Conservation (phyloP, 1,139 yeast genomes). For the Kluyveromyces sp. region DNA sequence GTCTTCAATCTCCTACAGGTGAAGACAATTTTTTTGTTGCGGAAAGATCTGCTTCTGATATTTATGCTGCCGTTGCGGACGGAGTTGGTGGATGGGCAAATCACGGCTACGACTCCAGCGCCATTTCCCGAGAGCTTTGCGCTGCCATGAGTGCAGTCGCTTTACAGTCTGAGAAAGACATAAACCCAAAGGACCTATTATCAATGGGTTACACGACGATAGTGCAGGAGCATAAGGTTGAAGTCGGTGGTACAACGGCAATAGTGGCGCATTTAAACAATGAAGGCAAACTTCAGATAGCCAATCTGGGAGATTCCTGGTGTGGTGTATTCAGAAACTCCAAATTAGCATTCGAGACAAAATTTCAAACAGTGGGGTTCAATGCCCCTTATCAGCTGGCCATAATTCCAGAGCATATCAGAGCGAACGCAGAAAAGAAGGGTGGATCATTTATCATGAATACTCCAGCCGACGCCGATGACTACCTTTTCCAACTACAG, state of each 20-base stretch:
- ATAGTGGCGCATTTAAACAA: constrained; percentile 70
- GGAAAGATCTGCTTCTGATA: constrained; percentile 33
- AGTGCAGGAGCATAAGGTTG: constrained; percentile 49
- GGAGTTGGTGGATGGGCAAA: constrained; percentile 99
- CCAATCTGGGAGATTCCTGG: constrained; percentile 94
- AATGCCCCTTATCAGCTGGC: constrained; percentile 91
- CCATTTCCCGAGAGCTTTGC: constrained; percentile 67
- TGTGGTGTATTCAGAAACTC: constrained; percentile 74
- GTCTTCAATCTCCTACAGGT: constrained; percentile 56
- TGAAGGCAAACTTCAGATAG: constrained; percentile 50
- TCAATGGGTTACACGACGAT: constrained; percentile 49
- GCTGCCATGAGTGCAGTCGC: constrained; percentile 34
- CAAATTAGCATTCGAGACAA: constrained; percentile 57
- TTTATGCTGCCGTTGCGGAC: constrained; percentile 82
- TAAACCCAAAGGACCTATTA: constrained; percentile 47
- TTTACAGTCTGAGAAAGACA: constrained; percentile 13
- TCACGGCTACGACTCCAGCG: constrained; percentile 82
- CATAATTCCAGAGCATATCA: constrained; percentile 62
- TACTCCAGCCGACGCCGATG: constrained; percentile 42
- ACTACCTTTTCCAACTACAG: constrained; percentile 40
- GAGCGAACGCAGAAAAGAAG: constrained; percentile 47
- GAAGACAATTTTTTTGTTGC: constrained; percentile 78
- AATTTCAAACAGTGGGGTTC: constrained; percentile 78
- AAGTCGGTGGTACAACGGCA: constrained; percentile 95
- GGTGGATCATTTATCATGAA: constrained; percentile 59